Evolutionary conservation across 2,329 filamentous ascomycete species (phyloP).

Genomic region (Aphanocladium album): DNA sequence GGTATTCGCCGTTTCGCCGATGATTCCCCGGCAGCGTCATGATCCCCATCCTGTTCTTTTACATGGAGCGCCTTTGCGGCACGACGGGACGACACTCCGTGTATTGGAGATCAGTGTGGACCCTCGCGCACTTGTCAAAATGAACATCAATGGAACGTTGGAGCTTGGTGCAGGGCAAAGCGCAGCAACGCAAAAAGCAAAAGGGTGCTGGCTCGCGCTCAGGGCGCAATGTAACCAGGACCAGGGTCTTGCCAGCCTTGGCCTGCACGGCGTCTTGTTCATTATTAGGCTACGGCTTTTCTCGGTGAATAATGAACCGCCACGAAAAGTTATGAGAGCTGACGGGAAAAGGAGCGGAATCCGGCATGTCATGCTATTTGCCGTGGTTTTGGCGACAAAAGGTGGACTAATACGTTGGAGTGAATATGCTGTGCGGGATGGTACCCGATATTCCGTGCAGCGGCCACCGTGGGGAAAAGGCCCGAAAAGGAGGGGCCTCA

Average conservation of each 20-base stretch:
- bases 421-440: not conserved
- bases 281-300: not conserved
- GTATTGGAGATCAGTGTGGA: not conserved
- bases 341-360: too few relatives aligned
- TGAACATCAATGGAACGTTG: not conserved
- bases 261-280: not conserved
- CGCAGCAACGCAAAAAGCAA: not conserved
- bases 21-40: too few relatives aligned
- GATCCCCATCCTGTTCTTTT: too few relatives aligned
- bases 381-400: constrained; percentile 1
- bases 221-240: not conserved
- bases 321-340: not conserved
- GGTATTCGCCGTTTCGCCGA: too few relatives aligned
- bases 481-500: constrained; percentile 3
- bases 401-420: not conserved
- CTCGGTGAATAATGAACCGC: not conserved
- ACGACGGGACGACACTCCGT: constrained; percentile 6
- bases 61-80: too few relatives aligned
- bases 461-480: constrained; percentile 7
- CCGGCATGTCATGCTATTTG: not conserved
- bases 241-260: not conserved
- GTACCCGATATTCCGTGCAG: constrained; percentile 7
- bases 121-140: too few relatives aligned
- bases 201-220: not conserved
- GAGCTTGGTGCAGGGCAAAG: not conserved